Conservation (phyloP, 371 early-diverging fungal species). For the Umbelopsis sp. region DNA sequence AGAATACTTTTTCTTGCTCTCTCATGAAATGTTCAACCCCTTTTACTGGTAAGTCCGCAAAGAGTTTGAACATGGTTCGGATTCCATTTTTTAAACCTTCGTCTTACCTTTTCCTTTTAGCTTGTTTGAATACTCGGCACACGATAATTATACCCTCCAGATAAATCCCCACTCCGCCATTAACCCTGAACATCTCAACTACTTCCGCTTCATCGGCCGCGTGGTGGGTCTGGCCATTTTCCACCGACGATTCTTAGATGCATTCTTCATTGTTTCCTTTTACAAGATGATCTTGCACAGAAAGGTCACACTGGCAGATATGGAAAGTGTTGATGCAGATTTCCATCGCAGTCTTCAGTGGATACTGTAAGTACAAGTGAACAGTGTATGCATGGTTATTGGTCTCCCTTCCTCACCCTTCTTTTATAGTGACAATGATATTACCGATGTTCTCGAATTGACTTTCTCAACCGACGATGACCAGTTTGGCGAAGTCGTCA, state of each 20-base stretch:
- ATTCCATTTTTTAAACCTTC: not conserved
- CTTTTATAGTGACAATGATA: constrained; percentile 68
- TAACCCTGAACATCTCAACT: constrained; percentile 94
- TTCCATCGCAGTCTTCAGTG: constrained; percentile 84
- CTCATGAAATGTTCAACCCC: constrained; percentile 96
- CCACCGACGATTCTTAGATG: constrained; percentile 90
- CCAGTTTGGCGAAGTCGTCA: constrained; percentile 80
- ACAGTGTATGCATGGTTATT: too few species aligned
- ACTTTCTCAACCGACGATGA: constrained; percentile 87
- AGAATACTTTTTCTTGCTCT: constrained; percentile 90
- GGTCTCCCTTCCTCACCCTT: not conserved
- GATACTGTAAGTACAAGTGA: constrained; percentile 63
- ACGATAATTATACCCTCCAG: constrained; percentile 90
- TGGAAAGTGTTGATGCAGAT: constrained; percentile 91
- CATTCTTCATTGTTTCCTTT: constrained; percentile 88
- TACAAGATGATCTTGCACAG: constrained; percentile 91
- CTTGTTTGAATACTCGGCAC: constrained; percentile 91
- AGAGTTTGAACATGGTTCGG: too few species aligned
- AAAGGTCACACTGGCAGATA: constrained; percentile 78
- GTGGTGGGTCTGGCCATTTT: constrained; percentile 89
- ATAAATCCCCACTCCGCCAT: constrained; percentile 90
- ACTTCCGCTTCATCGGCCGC: constrained; percentile 95
- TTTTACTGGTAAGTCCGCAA: constrained; percentile 32
- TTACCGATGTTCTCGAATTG: constrained; percentile 76
- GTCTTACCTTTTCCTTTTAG: constrained; percentile 50